Conservation (phyloP, 2,329 filamentous ascomycete genomes). For the Botrytis byssoidea region DNA sequence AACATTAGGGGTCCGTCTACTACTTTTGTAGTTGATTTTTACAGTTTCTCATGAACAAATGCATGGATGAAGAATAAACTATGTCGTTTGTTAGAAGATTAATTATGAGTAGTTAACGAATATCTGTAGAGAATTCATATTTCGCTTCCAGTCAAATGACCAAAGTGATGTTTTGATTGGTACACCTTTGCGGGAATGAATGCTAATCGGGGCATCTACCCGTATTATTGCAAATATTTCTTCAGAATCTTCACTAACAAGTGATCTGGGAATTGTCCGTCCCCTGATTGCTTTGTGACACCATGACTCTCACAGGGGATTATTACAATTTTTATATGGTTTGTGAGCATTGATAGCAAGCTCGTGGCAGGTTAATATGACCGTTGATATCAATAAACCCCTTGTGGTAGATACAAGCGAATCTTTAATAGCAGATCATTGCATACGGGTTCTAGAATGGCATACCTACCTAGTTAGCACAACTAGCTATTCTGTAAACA, state of each 20-base stretch:
- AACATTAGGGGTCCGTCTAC: not conserved
- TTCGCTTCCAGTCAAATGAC: not conserved
- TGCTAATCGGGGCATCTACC: not conserved
- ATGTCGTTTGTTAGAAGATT: not conserved
- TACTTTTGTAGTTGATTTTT: not conserved
- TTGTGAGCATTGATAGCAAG: not conserved
- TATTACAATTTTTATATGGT: not conserved
- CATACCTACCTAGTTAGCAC: not conserved
- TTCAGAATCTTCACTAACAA: not conserved
- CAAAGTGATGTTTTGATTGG: not conserved
- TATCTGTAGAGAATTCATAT: not conserved
- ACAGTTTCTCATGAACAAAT: not conserved
- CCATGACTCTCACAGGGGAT: not conserved
- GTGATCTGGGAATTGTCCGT: not conserved
- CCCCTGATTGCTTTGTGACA: not conserved
- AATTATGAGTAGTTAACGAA: constrained; percentile 1
- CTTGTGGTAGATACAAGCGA: not conserved
- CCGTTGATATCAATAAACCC: not conserved
- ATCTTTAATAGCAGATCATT: not conserved
- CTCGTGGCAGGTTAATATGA: not conserved
- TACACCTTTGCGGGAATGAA: not conserved
- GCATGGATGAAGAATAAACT: not conserved
- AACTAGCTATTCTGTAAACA: not conserved
- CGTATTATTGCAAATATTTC: not conserved
- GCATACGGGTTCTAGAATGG: not conserved